Evolutionary conservation across 1,284 basidiomycete species (phyloP), one percentile per base, ranked within the genome.

Genomic region (Sanghuangporus sanghuang): DNA sequence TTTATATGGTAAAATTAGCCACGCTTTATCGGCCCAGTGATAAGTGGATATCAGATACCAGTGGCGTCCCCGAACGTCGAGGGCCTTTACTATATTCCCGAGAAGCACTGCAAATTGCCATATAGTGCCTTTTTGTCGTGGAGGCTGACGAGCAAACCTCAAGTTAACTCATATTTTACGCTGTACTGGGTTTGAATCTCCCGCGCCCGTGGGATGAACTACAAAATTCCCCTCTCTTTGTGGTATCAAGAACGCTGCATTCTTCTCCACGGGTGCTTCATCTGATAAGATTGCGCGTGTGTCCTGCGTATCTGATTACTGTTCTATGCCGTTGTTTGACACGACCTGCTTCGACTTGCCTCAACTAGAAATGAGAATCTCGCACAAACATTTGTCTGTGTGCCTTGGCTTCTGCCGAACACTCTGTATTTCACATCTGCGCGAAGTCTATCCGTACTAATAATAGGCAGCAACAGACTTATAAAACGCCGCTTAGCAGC

Each of bases 221-320:
- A 11, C 2, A 54, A 16, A 2, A 9, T 32, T 32, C 53, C 12
- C 3, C 32, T 18, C 32, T 38, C 36, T 38, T 35, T 54, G 5
- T 36, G 18, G 53, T 12, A n/a, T 35, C 32, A 32, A 23, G 53
- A 27, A 35, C 38, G 53, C 53, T n/a, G 16, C 35, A 18, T 14
- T 12, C 44, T 59, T n/a, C 57, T 48, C 44, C n/a, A 59, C 44
- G 18, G 16, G 32, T 46, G 32, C 18, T 52, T 14, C 49, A 61
- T 61, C 59, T 61, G 59, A 61, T 61, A 61, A 61, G 59, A 61
- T 61, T 48, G 32, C 27, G 46, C 57, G 9, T 46, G 57, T 5
- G 9, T 21, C n/a, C n/a, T 61, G 49, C 11, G 16, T 53, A 61
- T 61, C 59, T 36, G 59, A 53, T 61, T 52, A 61, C 50, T 12